phyloP scores from a whole-genome alignment of 2,329 filamentous ascomycete species.

The Ophiostoma sp. region DNA sequence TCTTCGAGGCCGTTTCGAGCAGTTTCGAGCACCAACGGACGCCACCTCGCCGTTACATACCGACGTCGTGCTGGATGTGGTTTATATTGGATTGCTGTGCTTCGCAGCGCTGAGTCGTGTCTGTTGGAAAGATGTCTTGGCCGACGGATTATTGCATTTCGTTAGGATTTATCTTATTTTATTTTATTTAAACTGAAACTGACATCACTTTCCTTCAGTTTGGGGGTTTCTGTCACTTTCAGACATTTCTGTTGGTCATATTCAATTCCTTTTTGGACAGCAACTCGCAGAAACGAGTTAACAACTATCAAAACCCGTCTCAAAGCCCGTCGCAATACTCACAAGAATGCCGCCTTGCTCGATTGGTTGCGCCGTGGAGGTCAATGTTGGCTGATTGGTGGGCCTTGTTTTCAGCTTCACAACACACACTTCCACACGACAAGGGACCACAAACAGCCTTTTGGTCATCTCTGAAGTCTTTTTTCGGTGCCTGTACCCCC shows the following conservation, averaged over 20 bases:
- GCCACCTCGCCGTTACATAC: background rate
- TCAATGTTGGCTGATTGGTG: background rate
- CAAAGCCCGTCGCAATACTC: too few species aligned
- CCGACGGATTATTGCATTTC: background rate
- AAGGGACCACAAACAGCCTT: background rate
- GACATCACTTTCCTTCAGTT: background rate
- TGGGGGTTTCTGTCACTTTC: background rate
- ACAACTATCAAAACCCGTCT: too few species aligned
- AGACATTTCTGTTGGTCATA: background rate
- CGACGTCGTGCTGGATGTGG: background rate
- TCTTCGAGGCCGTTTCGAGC: too few species aligned
- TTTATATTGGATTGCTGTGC: background rate
- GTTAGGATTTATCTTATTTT: background rate
- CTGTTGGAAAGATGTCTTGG: background rate
- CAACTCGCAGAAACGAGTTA: background rate
- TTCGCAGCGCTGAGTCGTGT: background rate
- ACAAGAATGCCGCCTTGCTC: background rate
- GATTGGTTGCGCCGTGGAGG: background rate
- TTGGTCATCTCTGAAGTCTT: background rate
- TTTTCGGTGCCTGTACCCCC: background rate
- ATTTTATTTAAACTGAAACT: too few species aligned
- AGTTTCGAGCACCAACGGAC: background rate
- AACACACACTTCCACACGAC: background rate
- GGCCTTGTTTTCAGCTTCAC: slow-evolving; percentile 1
- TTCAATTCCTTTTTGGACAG: background rate